Evolutionary conservation across 148 eudicot genomes (phyloP).

Genomic region (Linanthus parryae): DNA sequence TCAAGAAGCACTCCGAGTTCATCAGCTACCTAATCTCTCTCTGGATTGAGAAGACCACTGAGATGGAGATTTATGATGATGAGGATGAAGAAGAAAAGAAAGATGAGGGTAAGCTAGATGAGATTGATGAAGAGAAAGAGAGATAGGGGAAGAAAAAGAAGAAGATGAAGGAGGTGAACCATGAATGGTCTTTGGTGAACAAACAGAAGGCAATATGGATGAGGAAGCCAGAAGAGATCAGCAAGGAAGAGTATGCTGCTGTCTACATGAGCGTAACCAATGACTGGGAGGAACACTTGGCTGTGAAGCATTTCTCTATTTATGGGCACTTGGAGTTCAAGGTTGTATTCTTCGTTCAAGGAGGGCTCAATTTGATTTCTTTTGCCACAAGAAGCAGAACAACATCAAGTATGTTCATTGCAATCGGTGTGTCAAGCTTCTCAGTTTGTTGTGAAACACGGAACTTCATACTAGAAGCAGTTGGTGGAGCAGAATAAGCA

Average conservation of each 20-base stretch:
- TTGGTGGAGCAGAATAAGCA: too few species aligned
- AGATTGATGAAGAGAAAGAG: constrained; percentile 8
- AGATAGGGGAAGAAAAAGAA: constrained; percentile 9
- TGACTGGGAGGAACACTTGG: constrained; percentile 5
- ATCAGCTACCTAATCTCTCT: background rate
- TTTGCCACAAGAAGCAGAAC: background rate
- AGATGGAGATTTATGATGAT: constrained; percentile 6
- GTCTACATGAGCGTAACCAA: background rate
- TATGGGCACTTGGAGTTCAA: constrained; percentile 1
- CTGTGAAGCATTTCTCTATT: constrained; percentile 3
- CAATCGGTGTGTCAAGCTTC: too few species aligned
- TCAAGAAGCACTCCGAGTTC: constrained; percentile 1
- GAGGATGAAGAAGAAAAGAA: constrained; percentile 5
- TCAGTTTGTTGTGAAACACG: too few species aligned
- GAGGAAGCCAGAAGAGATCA: constrained; percentile 6
- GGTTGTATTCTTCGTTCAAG: constrained; percentile 1
- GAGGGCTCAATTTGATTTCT: constrained; percentile 2
- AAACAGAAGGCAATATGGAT: constrained; percentile 2
- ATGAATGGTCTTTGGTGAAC: constrained; percentile 4
- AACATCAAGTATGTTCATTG: constrained; percentile 4
- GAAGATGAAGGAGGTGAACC: constrained; percentile 6
- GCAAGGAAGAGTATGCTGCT: constrained; percentile 1
- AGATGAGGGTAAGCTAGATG: constrained; percentile 6
- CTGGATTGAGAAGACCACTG: constrained; percentile 2
- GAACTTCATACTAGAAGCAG: too few species aligned